Percentiles rank a stretch among this genome's conserved stretches.
These are phyloP conservation scores for Penicillium verrucosum DNA, from an alignment of 2,329 filamentous ascomycete species.

Conservation along the genomic window DNA sequence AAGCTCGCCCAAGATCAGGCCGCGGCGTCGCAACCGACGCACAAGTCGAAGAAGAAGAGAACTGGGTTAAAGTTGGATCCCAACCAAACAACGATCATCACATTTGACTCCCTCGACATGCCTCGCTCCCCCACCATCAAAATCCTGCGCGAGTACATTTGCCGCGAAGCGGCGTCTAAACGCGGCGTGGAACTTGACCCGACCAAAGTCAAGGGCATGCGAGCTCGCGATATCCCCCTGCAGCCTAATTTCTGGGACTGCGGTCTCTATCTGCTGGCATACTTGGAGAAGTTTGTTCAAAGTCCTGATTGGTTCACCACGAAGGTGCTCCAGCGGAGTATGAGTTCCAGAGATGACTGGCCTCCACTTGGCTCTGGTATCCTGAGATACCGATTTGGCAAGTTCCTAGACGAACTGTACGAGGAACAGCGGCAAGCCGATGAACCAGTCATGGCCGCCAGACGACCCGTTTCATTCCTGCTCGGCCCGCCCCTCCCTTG, in stretches of 20 bases:
- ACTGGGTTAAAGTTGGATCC: slow-evolving; percentile 45
- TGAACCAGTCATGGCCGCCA: slow-evolving; percentile 32
- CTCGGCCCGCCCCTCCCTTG: slow-evolving; percentile 19
- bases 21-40: slow-evolving; percentile 4
- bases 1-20: slow-evolving; percentile 7
- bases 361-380: slow-evolving; percentile 52
- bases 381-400: slow-evolving; percentile 64
- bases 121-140: slow-evolving; percentile 62
- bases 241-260: slow-evolving; percentile 88
- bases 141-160: slow-evolving; percentile 72
- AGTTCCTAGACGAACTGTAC: slow-evolving; percentile 63
- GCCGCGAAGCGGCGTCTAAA: slow-evolving; percentile 67
- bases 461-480: slow-evolving; percentile 32
- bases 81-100: slow-evolving; percentile 69
- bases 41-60: slow-evolving; percentile 29
- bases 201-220: slow-evolving; percentile 58
- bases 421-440: slow-evolving; percentile 50
- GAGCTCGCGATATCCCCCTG: slow-evolving; percentile 69
- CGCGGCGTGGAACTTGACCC: slow-evolving; percentile 47
- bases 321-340: slow-evolving; percentile 63
- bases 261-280: slow-evolving; percentile 80
- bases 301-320: slow-evolving; percentile 68
- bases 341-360: slow-evolving; percentile 57
- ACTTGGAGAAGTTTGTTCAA: slow-evolving; percentile 75
- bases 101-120: slow-evolving; percentile 77